Evolutionary conservation across 441 rosid species (phyloP), one percentile per base, ranked within the genome.

Genomic region (Raphanus hybrid): DNA sequence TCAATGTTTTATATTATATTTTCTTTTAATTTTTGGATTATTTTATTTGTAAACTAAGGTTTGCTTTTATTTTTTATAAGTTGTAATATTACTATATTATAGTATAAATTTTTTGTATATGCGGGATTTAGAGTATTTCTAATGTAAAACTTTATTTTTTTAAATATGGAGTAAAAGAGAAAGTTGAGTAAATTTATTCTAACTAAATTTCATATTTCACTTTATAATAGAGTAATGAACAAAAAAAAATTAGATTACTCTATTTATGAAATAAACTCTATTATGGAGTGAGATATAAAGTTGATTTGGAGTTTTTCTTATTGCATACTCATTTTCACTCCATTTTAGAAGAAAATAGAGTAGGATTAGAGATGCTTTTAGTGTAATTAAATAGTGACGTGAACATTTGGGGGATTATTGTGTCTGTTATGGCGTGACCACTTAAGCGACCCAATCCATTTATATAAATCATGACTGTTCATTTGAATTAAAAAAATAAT

Each of bases 401-500:
- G 8, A 45, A 66, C 69, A 50, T 72, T 71, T 72, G 12, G 12
- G 48, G 57, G 60, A 72, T 72, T 59, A 66, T 72, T 66, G 45
- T 71, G 81, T 78, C 73, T 65, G 76, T 39, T 73, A 61, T 67
- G 77, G 70, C 81, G 77, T 78, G 81, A 27, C 63, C 70, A 54
- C 70, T 35, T 67, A 61, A 72, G 59, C 81, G 73, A 73, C 78
- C 74, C 74, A 78, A 67, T 74, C 77, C 74, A 73, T 54, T 54
- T 54, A 54, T 54, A 16, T 54, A 54, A 54, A 54, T 54, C 50
- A 58, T 61, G 48, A 35, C 39, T 26, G 59, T 11, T 70, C 58
- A 55, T 41, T 55, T 70, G n/a, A 16, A 23, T 67, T 43, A 18
- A 48, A 18, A 62, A 67, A 27, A 8, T 59, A 35, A 61, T 67